Evolutionary conservation across 257 asterid genomes (phyloP).

Genomic region (Schizonepeta tenuifolia): DNA sequence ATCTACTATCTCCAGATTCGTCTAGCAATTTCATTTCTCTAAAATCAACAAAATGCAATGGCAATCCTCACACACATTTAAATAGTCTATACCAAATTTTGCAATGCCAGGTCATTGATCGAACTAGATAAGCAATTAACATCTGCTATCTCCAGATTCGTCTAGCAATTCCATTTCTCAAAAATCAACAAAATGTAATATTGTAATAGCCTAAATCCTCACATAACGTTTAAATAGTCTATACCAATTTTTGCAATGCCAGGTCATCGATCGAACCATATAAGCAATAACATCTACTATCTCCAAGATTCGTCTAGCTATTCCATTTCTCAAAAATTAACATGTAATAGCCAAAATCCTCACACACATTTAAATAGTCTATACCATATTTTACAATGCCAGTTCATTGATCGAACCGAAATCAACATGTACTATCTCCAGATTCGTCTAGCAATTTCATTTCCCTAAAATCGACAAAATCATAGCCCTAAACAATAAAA

Average conservation of each 20-base stretch:
- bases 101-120: neutral
- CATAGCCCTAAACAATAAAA: constrained; percentile 2
- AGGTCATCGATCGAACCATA: neutral
- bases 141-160: neutral
- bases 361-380: neutral
- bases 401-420: neutral
- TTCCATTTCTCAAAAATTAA: neutral
- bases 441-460: neutral
- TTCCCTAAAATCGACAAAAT: neutral
- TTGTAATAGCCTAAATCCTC: neutral
- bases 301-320: neutral
- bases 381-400: neutral
- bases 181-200: neutral
- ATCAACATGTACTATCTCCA: neutral
- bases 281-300: neutral
- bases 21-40: neutral
- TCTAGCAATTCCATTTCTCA: neutral
- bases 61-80: neutral
- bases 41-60: neutral
- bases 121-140: neutral
- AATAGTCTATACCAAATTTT: neutral
- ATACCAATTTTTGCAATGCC: neutral
- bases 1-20: neutral
- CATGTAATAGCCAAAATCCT: no score
- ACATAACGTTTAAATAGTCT: neutral